These are phyloP conservation scores for Phyllosticta paracitricarpa DNA, from an alignment of 2,329 filamentous ascomycete species.

Conservation along the genomic window DNA sequence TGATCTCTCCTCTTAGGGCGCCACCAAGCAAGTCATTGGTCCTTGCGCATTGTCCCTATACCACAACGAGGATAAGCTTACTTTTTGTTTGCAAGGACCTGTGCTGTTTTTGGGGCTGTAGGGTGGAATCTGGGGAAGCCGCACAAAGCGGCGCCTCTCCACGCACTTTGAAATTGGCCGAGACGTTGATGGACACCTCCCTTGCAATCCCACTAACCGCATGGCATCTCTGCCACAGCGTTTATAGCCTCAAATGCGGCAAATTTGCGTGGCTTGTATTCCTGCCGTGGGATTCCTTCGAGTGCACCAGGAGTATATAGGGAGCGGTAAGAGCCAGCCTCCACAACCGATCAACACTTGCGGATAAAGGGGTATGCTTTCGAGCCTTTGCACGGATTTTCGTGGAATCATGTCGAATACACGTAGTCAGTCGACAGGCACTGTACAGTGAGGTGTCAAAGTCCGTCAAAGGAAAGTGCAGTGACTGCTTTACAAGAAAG, in stretches of 20 bases:
- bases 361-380: background rate
- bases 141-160: background rate
- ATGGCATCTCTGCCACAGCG: background rate
- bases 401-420: background rate
- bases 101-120: background rate
- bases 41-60: background rate
- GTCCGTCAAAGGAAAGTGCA: background rate
- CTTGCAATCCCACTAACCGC: background rate
- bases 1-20: background rate
- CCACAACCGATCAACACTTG: background rate
- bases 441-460: background rate
- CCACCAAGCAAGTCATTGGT: background rate
- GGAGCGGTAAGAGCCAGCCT: background rate
- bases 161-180: background rate
- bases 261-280: background rate
- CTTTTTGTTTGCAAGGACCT: background rate
- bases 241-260: background rate
- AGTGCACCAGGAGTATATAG: background rate
- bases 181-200: background rate
- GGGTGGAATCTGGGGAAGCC: background rate
- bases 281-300: background rate
- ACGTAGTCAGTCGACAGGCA: too few species aligned
- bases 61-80: background rate
- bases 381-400: background rate
- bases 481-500: background rate